A percentile compares a stretch with the other conserved stretches of the same genome.
phyloP scores from a whole-genome alignment of 495 filamentous ascomycete species.

The Opeltia flavorubescens region DNA sequence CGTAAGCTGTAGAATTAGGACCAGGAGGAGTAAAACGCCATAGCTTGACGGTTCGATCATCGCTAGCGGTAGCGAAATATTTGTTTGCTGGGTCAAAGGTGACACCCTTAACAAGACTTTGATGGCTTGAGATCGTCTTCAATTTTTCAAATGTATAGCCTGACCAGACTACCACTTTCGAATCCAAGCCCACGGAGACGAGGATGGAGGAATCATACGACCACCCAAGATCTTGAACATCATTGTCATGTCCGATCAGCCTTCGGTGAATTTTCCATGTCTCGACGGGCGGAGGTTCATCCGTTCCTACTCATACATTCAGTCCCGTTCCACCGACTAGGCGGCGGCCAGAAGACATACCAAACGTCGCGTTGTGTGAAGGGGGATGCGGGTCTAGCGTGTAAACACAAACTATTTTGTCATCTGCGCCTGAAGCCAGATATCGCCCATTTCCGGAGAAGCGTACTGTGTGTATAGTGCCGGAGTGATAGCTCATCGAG shows the following conservation, averaged over 20 bases:
- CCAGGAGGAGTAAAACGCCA: slow-evolving; percentile 84
- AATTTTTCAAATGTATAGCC: slow-evolving; percentile 96
- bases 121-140: slow-evolving; percentile 78
- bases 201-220: slow-evolving; percentile 90
- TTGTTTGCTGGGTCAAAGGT: slow-evolving; percentile 98
- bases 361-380: slow-evolving; percentile 57
- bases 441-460: slow-evolving; percentile 91
- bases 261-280: slow-evolving; percentile 92
- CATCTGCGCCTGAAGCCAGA: slow-evolving; percentile 90
- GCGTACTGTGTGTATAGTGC: slow-evolving; percentile 90
- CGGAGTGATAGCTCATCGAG: slow-evolving; percentile 94
- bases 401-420: slow-evolving; percentile 97
- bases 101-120: slow-evolving; percentile 96
- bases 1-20: slow-evolving; percentile 84
- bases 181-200: slow-evolving; percentile 92
- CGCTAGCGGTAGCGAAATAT: slow-evolving; percentile 95
- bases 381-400: slow-evolving; percentile 70
- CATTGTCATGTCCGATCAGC: slow-evolving; percentile 93
- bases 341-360: slow-evolving; percentile 31
- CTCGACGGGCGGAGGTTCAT: slow-evolving; percentile 84
- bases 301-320: slow-evolving; percentile 44
- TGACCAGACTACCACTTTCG: slow-evolving; percentile 96
- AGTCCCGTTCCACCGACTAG: not conserved
- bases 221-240: slow-evolving; percentile 97
- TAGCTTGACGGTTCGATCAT: slow-evolving; percentile 92